Evolutionary conservation across 1,284 basidiomycete genomes (phyloP), one percentile per base, ranked within the genome.

Genomic region (Cryptococcus floricola): DNA sequence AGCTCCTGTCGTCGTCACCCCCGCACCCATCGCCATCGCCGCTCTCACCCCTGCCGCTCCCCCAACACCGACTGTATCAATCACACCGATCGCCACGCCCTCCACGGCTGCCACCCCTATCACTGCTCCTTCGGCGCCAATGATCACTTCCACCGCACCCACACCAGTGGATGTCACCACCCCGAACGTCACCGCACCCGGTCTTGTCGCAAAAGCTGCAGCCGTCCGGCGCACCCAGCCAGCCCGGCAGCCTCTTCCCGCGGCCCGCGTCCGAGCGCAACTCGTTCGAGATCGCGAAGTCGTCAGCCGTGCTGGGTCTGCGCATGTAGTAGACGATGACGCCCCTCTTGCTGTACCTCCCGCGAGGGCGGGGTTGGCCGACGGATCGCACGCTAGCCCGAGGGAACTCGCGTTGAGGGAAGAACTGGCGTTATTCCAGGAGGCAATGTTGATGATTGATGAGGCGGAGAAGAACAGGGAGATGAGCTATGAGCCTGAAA

Each of bases 401-500:
- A 58, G 62, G 14, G 63, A 70, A 50, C 70, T 68, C 34, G 66
- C 68, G 46, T 16, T 68, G 10, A 48, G 65, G 27, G 45, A 60
- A 23, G 65, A 68, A 48, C 61, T 59, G 9, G 19, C 49, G 1
- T 54, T 67, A 31, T 64, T 69, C 37, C 65, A 50, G 6, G 71
- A 73, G 49, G 71, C 68, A 8, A 28, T 54, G 4, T 63, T 62
- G 45, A 67, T 74, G 31, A 67, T 71, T 18, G 48, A 62, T 5
- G 45, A 48, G 13, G 61, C 68, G 19, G 53, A 39, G 58, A 64
- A 44, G 46, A 50, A 23, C 37, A 48, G 28, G 57, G 45, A 18
- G 16, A 27, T 27, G 25, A 28, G 45, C 9, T 28, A 25, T 46
- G 31, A 34, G 31, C 31, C 31, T 6, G 28, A 47, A 31, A 43